A percentile compares a stretch with the other conserved stretches of the same genome.
Conservation (phyloP, 805 yeast genomes). For the Saccharomyces cerevisiae region DNA sequence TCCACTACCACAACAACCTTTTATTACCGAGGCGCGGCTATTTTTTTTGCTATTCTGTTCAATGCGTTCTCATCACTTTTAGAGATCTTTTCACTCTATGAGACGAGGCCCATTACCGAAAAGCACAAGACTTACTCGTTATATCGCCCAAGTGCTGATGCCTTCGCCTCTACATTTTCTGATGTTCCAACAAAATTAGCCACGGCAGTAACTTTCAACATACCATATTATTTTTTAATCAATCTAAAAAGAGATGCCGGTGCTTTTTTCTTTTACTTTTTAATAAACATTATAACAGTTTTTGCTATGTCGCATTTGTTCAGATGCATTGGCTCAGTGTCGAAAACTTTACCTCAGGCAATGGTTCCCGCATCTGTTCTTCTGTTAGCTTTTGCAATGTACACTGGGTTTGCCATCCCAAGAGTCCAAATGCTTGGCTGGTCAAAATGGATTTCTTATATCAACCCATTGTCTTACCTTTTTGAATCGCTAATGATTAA, state of each 20-base stretch:
- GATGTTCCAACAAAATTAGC: constrained; percentile 45
- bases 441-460: constrained; percentile 38
- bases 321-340: constrained; percentile 33
- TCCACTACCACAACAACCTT: constrained; percentile 34
- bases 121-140: constrained; percentile 49
- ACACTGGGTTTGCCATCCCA: constrained; percentile 37
- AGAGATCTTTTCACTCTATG: constrained; percentile 43
- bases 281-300: constrained; percentile 36
- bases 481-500: constrained; percentile 37
- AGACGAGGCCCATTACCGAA: constrained; percentile 47
- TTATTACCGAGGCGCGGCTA: constrained; percentile 45
- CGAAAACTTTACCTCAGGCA: constrained; percentile 31
- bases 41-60: constrained; percentile 54
- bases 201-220: constrained; percentile 37
- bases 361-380: constrained; percentile 37
- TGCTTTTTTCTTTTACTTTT: constrained; percentile 42
- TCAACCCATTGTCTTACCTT: constrained; percentile 35
- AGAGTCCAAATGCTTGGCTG: constrained; percentile 36
- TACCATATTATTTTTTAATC: constrained; percentile 45
- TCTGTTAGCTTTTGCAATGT: constrained; percentile 31
- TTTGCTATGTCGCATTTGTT: constrained; percentile 45
- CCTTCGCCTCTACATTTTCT: constrained; percentile 48
- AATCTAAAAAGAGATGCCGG: constrained; percentile 45
- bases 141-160: constrained; percentile 55
- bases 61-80: constrained; percentile 48